Evolutionary conservation across 2,329 filamentous ascomycete species (phyloP).

Genomic region (Mycosphaerelloides madeirae): DNA sequence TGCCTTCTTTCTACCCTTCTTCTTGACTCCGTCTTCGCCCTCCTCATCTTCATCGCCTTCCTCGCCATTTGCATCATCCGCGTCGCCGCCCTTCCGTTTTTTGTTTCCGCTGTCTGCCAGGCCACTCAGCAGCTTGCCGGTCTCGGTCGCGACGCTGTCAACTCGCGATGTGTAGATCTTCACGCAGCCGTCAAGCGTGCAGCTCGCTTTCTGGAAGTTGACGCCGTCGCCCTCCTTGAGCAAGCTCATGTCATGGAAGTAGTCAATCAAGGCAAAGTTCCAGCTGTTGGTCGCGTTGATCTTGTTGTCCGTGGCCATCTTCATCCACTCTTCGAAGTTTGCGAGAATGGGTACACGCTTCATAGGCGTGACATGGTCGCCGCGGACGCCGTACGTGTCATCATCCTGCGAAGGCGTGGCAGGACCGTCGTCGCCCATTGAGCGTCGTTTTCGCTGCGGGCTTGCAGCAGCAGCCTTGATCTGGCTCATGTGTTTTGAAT

Average conservation of each 20-base stretch:
- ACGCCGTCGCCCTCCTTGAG: conserved; percentile 94
- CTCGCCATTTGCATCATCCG: conserved; percentile 56
- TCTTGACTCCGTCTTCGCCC: conserved; percentile 50
- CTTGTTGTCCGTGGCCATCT: conserved; percentile 96
- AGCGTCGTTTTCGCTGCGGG: conserved; percentile 43
- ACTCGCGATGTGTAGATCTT: conserved; percentile 99
- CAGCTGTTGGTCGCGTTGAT: conserved; percentile 98
- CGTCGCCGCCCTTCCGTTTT: conserved; percentile 49
- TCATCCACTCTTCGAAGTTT: conserved; percentile 99
- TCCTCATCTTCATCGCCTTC: conserved; percentile 60
- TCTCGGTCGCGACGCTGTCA: conserved; percentile 96
- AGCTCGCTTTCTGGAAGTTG: conserved; percentile 98
- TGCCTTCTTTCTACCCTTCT: conserved; percentile 67
- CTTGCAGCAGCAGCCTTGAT: conserved; percentile 74
- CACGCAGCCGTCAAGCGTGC: conserved; percentile 93
- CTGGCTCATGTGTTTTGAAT: conserved; percentile 88
- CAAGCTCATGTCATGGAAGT: conserved; percentile 98
- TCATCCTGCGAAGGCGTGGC: conserved; percentile 52
- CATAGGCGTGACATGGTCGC: conserved; percentile 82
- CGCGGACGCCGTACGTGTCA: conserved; percentile 54
- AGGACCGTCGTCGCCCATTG: conserved; percentile 39
- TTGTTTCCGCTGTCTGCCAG: conserved; percentile 77
- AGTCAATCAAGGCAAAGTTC: conserved; percentile 99
- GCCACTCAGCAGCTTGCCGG: conserved; percentile 87
- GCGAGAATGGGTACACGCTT: conserved; percentile 92